Percentiles rank a stretch among this genome's conserved stretches.
Conservation (phyloP, 352 stramenopile species). For the Hyaloperonospora arabidopsidis region DNA sequence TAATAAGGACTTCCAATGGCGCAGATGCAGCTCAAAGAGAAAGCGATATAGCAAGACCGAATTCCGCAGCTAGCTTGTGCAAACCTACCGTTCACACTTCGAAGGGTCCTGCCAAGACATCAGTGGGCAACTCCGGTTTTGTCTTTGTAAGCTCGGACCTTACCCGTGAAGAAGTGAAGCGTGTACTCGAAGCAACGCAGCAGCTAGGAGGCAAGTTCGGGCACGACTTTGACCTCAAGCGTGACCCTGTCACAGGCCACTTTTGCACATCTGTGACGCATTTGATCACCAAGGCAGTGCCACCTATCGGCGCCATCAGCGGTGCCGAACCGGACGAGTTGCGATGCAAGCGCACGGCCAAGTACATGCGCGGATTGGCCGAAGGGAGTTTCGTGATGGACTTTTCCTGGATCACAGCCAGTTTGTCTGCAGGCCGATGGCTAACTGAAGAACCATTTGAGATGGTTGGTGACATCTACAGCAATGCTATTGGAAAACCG, state of each 20-base stretch:
- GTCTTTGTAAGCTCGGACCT: constrained; percentile 65
- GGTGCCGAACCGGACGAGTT: constrained; percentile 12
- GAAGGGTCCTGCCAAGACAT: constrained; percentile 5
- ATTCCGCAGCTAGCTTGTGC: constrained; percentile 3
- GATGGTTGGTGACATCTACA: constrained; percentile 77
- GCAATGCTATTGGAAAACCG: constrained; percentile 56
- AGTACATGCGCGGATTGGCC: constrained; percentile 80
- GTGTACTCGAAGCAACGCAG: constrained; percentile 47
- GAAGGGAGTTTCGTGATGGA: constrained; percentile 72
- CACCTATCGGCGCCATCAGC: constrained; percentile 13
- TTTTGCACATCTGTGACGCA: constrained; percentile 63
- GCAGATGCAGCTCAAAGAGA: neutral
- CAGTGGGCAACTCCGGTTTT: constrained; percentile 15
- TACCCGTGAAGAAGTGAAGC: constrained; percentile 41
- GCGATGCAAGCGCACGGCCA: constrained; percentile 75
- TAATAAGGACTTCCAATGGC: constrained; percentile 5
- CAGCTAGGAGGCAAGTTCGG: constrained; percentile 63
- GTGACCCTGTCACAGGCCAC: constrained; percentile 31
- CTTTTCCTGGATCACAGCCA: constrained; percentile 66
- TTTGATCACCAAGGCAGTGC: constrained; percentile 60
- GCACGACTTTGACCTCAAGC: constrained; percentile 58
- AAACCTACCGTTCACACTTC: constrained; percentile 18
- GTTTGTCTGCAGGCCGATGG: constrained; percentile 52
- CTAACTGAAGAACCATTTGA: constrained; percentile 64
- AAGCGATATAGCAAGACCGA: neutral